Percentiles rank a stretch among this genome's conserved stretches.
Conservation (phyloP, 768 basidiomycete species). For the Tylopilus balloui region DNA sequence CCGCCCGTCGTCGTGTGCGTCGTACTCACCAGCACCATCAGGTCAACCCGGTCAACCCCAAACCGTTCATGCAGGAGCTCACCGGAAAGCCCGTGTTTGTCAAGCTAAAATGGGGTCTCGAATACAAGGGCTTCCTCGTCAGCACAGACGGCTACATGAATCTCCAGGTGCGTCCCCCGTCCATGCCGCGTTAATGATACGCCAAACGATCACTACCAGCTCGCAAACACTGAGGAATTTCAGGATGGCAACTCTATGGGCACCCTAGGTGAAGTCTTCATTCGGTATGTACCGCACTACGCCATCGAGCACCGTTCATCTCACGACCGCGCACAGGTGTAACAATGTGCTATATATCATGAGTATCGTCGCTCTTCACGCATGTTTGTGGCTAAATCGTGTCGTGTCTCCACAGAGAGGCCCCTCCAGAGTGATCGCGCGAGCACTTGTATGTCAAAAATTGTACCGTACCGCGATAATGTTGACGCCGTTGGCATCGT, state of each 20-base stretch:
- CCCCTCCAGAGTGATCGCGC: conserved; percentile 45
- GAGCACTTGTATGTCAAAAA: conserved; percentile 5
- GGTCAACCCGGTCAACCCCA: conserved; percentile 95
- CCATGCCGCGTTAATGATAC: background rate
- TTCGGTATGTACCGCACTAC: conserved; percentile 57
- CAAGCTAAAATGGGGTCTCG: conserved; percentile 96
- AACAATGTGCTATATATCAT: conserved; percentile 97
- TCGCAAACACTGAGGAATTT: conserved; percentile 98
- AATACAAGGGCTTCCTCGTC: conserved; percentile 98
- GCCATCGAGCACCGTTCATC: background rate
- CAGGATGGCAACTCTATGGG: conserved; percentile 95
- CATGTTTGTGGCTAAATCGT: conserved; percentile 18
- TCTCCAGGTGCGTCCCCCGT: conserved; percentile 64
- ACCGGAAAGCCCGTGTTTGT: conserved; percentile 97
- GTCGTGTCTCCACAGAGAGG: conserved; percentile 59
- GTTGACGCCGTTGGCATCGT: background rate
- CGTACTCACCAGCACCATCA: conserved; percentile 28
- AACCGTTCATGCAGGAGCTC: conserved; percentile 97
- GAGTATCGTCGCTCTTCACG: conserved; percentile 41
- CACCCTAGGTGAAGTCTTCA: conserved; percentile 97
- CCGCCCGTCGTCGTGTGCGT: background rate
- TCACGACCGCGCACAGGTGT: conserved; percentile 48
- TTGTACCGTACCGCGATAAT: conserved; percentile 10
- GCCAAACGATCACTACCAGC: conserved; percentile 39
- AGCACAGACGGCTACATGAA: conserved; percentile 99